Conservation (phyloP, 805 yeast species). For the Kodamaea fukazawae region DNA sequence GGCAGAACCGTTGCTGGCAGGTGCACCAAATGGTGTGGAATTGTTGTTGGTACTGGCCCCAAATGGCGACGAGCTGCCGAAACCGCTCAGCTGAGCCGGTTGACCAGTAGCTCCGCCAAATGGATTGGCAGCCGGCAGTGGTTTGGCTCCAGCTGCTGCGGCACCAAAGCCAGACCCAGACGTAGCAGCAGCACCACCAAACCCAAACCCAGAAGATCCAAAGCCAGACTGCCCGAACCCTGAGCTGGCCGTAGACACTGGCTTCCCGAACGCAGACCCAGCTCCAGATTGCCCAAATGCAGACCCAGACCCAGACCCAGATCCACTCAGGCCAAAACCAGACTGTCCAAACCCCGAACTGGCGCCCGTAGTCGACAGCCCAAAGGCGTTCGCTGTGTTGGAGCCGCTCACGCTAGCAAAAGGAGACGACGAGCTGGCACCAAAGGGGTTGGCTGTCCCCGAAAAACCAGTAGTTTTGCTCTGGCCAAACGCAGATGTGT, state of each 20-base stretch:
- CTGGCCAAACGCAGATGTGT: slow-evolving; percentile 5
- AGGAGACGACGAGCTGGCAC: background rate
- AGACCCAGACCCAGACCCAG: too few relatives aligned
- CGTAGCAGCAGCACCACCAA: slow-evolving; percentile 4
- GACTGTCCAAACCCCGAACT: too few relatives aligned
- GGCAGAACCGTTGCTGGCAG: slow-evolving; percentile 4
- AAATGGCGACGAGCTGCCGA: slow-evolving; percentile 14
- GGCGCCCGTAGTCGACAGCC: too few relatives aligned
- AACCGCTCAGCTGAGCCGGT: background rate
- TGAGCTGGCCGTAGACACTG: too few relatives aligned
- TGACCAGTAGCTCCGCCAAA: slow-evolving; percentile 7
- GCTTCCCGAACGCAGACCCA: too few relatives aligned
- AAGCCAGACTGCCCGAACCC: background rate
- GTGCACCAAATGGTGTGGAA: slow-evolving; percentile 8
- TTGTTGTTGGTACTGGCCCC: slow-evolving; percentile 11
- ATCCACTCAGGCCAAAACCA: too few relatives aligned
- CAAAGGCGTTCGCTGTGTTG: background rate
- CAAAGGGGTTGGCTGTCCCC: background rate
- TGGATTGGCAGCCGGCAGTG: slow-evolving; percentile 6
- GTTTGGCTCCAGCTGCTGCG: background rate
- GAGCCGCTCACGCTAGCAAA: background rate
- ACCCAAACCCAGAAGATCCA: slow-evolving; percentile 1
- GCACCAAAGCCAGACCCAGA: slow-evolving; percentile 7
- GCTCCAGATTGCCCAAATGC: too few relatives aligned
- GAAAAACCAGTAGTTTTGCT: background rate